Conservation (phyloP, 2,329 filamentous ascomycete genomes). For the Calonectria leucothoes region DNA sequence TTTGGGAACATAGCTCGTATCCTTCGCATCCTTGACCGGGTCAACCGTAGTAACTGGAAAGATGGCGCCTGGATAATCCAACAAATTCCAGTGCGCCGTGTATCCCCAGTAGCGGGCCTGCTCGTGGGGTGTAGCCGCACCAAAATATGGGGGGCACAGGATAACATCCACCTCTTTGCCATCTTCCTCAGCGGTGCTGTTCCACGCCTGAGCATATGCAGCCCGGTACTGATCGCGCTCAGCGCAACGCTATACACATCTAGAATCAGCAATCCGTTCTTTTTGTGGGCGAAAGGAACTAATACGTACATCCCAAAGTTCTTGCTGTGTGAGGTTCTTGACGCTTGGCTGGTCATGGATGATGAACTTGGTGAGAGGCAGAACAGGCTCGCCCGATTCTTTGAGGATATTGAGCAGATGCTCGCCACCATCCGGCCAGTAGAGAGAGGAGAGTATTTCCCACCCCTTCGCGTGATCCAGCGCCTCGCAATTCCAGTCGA, state of each 20-base stretch:
- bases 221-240: constrained; percentile 54
- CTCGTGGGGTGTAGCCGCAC: constrained; percentile 59
- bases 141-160: constrained; percentile 67
- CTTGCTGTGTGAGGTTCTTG: constrained; percentile 51
- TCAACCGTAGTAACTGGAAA: constrained; percentile 64
- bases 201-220: constrained; percentile 52
- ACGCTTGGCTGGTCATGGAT: constrained; percentile 63
- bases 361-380: constrained; percentile 70
- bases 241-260: constrained; percentile 40
- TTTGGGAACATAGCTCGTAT: constrained; percentile 39
- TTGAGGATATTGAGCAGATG: constrained; percentile 62
- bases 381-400: constrained; percentile 66
- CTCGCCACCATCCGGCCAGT: constrained; percentile 70
- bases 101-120: constrained; percentile 69
- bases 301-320: constrained; percentile 51
- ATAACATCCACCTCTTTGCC: constrained; percentile 66
- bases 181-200: constrained; percentile 43
- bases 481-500: constrained; percentile 63
- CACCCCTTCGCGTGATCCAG: constrained; percentile 65
- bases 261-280: background rate
- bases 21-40: constrained; percentile 37
- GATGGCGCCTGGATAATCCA: constrained; percentile 72
- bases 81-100: constrained; percentile 74
- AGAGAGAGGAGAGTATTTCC: constrained; percentile 57
- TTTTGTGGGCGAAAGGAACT: background rate